These are phyloP conservation scores for Hysterium pulicare DNA, from an alignment of 2,329 filamentous ascomycete genomes.

Conservation along the genomic window DNA sequence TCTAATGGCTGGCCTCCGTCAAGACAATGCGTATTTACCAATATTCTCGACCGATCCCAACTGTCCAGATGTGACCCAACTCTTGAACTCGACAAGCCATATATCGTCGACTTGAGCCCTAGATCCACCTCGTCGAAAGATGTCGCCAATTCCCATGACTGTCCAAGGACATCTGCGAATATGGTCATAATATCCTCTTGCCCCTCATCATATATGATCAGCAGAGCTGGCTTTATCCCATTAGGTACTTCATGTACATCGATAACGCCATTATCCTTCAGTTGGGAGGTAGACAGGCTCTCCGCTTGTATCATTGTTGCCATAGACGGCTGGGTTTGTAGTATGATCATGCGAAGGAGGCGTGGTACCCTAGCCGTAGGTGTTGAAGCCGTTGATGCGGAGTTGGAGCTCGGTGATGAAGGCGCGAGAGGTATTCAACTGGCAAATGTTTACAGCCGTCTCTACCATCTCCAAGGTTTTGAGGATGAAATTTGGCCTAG, in stretches of 20 bases:
- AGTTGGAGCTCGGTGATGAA: slow-evolving; percentile 37
- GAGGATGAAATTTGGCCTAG: slow-evolving; percentile 12
- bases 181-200: slow-evolving; percentile 72
- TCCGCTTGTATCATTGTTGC: slow-evolving; percentile 37
- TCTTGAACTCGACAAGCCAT: slow-evolving; percentile 60
- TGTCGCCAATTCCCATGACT: slow-evolving; percentile 61
- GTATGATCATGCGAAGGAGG: slow-evolving; percentile 9
- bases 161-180: slow-evolving; percentile 76
- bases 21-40: slow-evolving; percentile 75
- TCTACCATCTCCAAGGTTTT: slow-evolving; percentile 36
- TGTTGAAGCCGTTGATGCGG: slow-evolving; percentile 43
- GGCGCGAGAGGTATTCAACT: slow-evolving; percentile 38
- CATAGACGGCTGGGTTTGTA: slow-evolving; percentile 25
- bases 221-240: slow-evolving; percentile 36
- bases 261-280: slow-evolving; percentile 32
- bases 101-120: slow-evolving; percentile 61
- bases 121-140: slow-evolving; percentile 54
- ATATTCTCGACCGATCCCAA: slow-evolving; percentile 59
- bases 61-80: slow-evolving; percentile 57
- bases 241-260: slow-evolving; percentile 34
- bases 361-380: slow-evolving; percentile 33
- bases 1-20: slow-evolving; percentile 62
- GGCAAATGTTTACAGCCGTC: slow-evolving; percentile 25
- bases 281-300: slow-evolving; percentile 25
- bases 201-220: slow-evolving; percentile 64